These are phyloP conservation scores for Penicillium chermesinum DNA, from an alignment of 495 filamentous ascomycete species.

Conservation along the genomic window DNA sequence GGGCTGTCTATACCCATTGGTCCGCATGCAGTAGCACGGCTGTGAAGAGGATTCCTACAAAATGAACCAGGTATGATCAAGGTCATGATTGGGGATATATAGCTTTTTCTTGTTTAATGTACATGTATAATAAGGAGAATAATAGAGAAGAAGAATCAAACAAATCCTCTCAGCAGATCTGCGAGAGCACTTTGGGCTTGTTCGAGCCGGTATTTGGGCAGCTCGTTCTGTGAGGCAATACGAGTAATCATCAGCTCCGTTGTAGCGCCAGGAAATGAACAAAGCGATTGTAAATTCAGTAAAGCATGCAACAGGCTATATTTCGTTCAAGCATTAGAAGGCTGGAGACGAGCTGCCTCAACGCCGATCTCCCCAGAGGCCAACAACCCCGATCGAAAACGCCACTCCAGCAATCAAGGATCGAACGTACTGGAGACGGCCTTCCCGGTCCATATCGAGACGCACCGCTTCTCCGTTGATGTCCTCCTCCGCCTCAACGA, in stretches of 20 bases:
- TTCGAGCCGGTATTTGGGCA: not conserved
- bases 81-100: constrained; percentile 1
- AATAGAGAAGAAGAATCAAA: not conserved
- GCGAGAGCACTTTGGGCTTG: too few relatives aligned
- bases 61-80: constrained; percentile 9
- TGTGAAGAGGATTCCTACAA: too few relatives aligned
- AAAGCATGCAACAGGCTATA: not conserved
- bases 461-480: constrained; percentile 81
- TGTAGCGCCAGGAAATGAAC: not conserved
- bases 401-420: constrained; percentile 58
- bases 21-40: too few relatives aligned
- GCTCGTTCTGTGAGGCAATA: not conserved
- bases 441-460: constrained; percentile 61
- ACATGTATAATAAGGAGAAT: not conserved
- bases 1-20: too few relatives aligned
- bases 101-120: not conserved
- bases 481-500: constrained; percentile 50
- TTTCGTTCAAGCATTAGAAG: not conserved
- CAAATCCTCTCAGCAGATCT: not conserved
- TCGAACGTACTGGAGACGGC: constrained; percentile 55
- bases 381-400: constrained; percentile 71
- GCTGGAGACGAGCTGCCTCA: constrained; percentile 3
- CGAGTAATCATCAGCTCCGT: too few relatives aligned
- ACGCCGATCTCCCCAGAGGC: constrained; percentile 80
- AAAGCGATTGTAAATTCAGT: not conserved